Conservation (phyloP, 1,284 basidiomycete genomes). For the Exobasidium rhododendri region DNA sequence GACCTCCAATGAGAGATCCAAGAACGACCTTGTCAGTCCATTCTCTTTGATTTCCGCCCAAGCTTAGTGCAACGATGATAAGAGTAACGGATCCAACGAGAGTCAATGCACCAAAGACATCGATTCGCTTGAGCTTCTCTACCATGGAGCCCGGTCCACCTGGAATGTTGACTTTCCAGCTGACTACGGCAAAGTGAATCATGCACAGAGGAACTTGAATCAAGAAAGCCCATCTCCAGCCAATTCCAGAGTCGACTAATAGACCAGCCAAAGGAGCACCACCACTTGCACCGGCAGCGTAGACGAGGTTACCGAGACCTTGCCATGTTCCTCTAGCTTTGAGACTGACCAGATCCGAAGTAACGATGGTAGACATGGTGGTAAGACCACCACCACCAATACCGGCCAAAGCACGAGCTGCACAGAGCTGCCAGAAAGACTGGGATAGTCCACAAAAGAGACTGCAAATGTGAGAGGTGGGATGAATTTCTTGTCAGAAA, state of each 20-base stretch:
- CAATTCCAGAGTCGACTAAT: slow-evolving; percentile 41
- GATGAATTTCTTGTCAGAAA: too few species aligned
- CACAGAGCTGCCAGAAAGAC: slow-evolving; percentile 48
- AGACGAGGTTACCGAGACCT: slow-evolving; percentile 53
- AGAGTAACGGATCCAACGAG: slow-evolving; percentile 54
- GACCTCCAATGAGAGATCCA: slow-evolving; percentile 36
- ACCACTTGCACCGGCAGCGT: slow-evolving; percentile 53
- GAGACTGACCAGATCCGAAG: slow-evolving; percentile 57
- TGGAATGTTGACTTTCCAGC: slow-evolving; percentile 56
- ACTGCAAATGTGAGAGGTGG: background rate
- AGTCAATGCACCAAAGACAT: slow-evolving; percentile 54
- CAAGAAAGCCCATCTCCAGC: slow-evolving; percentile 53
- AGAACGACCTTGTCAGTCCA: slow-evolving; percentile 46
- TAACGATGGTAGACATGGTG: slow-evolving; percentile 57
- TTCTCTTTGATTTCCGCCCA: slow-evolving; percentile 49
- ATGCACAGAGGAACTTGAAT: slow-evolving; percentile 55
- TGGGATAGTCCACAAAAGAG: slow-evolving; percentile 50
- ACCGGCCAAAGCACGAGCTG: slow-evolving; percentile 56
- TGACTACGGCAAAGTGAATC: slow-evolving; percentile 54
- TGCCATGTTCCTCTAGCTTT: slow-evolving; percentile 58
- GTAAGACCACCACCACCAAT: slow-evolving; percentile 59
- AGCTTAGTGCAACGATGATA: slow-evolving; percentile 53
- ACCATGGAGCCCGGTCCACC: slow-evolving; percentile 53
- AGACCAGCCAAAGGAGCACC: slow-evolving; percentile 50
- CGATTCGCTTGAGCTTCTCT: slow-evolving; percentile 57